phyloP scores from a whole-genome alignment of 2,329 filamentous ascomycete genomes.

The Venturia pyrina region DNA sequence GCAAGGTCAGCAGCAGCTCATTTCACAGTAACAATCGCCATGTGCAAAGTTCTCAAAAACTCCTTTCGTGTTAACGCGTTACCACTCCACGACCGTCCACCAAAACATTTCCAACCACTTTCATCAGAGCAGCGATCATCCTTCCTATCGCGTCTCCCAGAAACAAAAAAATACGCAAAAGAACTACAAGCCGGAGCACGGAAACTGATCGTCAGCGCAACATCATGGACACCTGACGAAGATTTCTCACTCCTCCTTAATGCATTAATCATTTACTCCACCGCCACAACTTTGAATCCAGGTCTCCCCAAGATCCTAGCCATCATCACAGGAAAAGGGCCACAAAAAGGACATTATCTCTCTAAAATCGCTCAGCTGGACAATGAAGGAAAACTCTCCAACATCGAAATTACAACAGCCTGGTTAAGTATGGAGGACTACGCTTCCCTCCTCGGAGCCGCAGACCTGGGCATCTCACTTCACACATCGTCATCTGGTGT shows the following conservation, averaged over 20 bases:
- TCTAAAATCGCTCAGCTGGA: conserved; percentile 53
- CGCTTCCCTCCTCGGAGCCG: conserved; percentile 69
- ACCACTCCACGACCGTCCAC: conserved; percentile 78
- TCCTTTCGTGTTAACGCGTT: conserved; percentile 57
- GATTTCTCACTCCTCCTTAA: conserved; percentile 84
- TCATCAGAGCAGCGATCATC: conserved; percentile 37
- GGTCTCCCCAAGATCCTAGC: conserved; percentile 61
- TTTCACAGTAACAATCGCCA: conserved; percentile 81
- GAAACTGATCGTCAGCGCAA: conserved; percentile 77
- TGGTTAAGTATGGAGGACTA: conserved; percentile 84
- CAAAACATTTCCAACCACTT: conserved; percentile 69
- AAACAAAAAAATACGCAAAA: conserved; percentile 50
- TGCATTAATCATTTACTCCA: conserved; percentile 66
- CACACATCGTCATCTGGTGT: conserved; percentile 92
- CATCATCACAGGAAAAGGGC: conserved; percentile 91
- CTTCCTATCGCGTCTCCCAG: conserved; percentile 57
- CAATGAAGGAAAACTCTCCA: conserved; percentile 51
- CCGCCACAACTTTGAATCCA: conserved; percentile 33
- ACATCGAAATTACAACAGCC: conserved; percentile 65
- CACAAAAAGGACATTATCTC: conserved; percentile 69
- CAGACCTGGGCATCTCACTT: conserved; percentile 81
- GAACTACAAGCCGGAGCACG: conserved; percentile 49
- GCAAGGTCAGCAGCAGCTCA: conserved; percentile 62
- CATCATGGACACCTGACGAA: conserved; percentile 95
- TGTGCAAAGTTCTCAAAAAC: conserved; percentile 61